These are phyloP conservation scores for Tetracladium marchalianum DNA, from an alignment of 495 filamentous ascomycete genomes.

Conservation along the genomic window DNA sequence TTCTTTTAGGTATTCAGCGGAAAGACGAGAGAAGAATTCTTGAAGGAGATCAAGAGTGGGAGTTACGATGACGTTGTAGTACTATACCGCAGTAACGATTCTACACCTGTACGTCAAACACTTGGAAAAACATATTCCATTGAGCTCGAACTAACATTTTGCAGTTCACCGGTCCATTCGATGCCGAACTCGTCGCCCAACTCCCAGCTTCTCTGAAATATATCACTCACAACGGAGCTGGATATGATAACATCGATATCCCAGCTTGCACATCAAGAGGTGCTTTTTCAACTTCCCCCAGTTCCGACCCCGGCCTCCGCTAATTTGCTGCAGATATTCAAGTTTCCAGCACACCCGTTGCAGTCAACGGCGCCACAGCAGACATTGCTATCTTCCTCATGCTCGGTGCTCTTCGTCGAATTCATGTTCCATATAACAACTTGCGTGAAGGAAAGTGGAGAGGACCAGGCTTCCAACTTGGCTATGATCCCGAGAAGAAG, in stretches of 20 bases:
- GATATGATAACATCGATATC: conserved; percentile 76
- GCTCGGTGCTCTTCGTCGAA: conserved; percentile 57
- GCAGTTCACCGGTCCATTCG: conserved; percentile 50
- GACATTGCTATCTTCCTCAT: conserved; percentile 64
- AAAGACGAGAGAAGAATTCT: conserved; percentile 41
- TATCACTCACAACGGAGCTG: conserved; percentile 79
- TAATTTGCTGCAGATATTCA: conserved; percentile 35
- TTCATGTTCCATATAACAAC: conserved; percentile 50
- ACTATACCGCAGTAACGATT: conserved; percentile 49
- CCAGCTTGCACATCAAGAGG: conserved; percentile 51
- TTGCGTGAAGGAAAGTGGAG: conserved; percentile 51
- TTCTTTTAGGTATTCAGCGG: conserved; percentile 41
- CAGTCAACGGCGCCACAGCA: conserved; percentile 62
- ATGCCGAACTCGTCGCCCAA: conserved; percentile 44
- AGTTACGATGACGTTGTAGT: conserved; percentile 47
- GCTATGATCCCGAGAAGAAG: conserved; percentile 54
- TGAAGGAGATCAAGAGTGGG: conserved; percentile 41
- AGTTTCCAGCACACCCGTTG: conserved; percentile 57
- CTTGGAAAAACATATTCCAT: neutral
- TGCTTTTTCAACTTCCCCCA: conserved; percentile 6
- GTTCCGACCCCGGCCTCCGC: neutral
- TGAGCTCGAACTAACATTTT: neutral
- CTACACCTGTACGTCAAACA: conserved; percentile 35
- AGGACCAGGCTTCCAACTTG: conserved; percentile 25
- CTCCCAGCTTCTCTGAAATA: conserved; percentile 62